phyloP scores from a whole-genome alignment of 371 early-diverging fungal genomes.

The Blakeslea trispora region DNA sequence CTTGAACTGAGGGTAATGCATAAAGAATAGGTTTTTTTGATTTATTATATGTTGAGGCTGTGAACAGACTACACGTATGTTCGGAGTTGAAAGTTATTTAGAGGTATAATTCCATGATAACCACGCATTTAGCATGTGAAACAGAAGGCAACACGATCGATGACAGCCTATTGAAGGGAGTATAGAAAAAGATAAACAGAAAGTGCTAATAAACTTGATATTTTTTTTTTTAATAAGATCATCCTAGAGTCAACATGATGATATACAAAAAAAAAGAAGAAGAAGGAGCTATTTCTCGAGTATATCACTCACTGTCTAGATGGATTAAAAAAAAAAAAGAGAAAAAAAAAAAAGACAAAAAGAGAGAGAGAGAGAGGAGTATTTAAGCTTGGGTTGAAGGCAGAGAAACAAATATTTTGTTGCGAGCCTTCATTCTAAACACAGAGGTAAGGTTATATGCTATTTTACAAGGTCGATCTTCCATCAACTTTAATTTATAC shows the following conservation, averaged over 20 bases:
- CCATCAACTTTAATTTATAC: conserved; percentile 13
- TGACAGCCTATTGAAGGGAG: conserved; percentile 3
- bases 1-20: not conserved
- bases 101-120: not conserved
- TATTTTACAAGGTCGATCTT: conserved; percentile 10
- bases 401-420: too few relatives aligned
- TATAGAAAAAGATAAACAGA: not conserved
- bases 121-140: conserved; percentile 26
- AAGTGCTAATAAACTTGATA: not conserved
- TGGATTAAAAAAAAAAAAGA: not conserved
- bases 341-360: not conserved
- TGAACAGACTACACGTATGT: conserved; percentile 13
- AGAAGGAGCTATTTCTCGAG: too few relatives aligned
- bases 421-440: not conserved
- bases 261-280: too few relatives aligned
- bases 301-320: too few relatives aligned
- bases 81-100: conserved; percentile 1
- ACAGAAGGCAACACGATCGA: conserved; percentile 17
- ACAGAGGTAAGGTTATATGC: conserved; percentile 8
- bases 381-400: not conserved
- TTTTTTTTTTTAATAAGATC: too few relatives aligned
- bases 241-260: too few relatives aligned
- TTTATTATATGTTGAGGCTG: not conserved
- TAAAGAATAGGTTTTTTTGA: too few relatives aligned
- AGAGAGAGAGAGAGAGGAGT: not conserved